Evolutionary conservation across 768 basidiomycete genomes (phyloP), one percentile per base, ranked within the genome.

Genomic region (Punctularia strigosozonata): DNA sequence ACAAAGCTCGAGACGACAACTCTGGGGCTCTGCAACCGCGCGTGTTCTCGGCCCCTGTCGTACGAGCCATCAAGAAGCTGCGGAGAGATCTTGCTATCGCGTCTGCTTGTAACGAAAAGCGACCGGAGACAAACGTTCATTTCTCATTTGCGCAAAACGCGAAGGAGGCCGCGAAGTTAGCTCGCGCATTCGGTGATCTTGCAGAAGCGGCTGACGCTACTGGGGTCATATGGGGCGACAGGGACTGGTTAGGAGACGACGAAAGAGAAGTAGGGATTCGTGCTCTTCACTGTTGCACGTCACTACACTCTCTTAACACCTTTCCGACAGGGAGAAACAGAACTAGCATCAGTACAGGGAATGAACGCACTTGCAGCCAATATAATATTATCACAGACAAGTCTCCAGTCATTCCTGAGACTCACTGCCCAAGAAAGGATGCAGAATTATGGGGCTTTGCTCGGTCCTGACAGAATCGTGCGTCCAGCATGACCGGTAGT

Each of bases 341-440:
- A 73, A 46, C 58, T 88, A 35, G 68, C 73, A 0, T 51, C 55
- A 1, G 61, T 73, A 6, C 58, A 64, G 4, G 77, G 80, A 13
- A 76, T 87, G 73, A 87, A 87, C 42, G 57, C 62, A 5, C 82
- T 84, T 50, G 74, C 75, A 1, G 75, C 84, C 5, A 66, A 71
- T n/a, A 56, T 78, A 3, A 67, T 87, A 41, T 57, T 85, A 2
- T 73, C 65, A 38, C 68, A 74, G 41, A 61, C 64, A 5, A 58
- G 64, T 4, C 48, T 81, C 5, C 66, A 76, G 13, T 64, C 71
- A 3, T 73, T 84, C 48, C 48, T 87, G 19, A 63, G 70, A 12
- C 54, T 69, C 55, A 52, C 59, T 6, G 52, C 71, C 3, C 65
- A 77, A 28, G 63, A 57, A 25, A 63, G 80, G 36, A 28, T 69